Evolutionary conservation across 106 monocot genomes (phyloP), one percentile per base, ranked within the genome.

Genomic region (Allium cepa): DNA sequence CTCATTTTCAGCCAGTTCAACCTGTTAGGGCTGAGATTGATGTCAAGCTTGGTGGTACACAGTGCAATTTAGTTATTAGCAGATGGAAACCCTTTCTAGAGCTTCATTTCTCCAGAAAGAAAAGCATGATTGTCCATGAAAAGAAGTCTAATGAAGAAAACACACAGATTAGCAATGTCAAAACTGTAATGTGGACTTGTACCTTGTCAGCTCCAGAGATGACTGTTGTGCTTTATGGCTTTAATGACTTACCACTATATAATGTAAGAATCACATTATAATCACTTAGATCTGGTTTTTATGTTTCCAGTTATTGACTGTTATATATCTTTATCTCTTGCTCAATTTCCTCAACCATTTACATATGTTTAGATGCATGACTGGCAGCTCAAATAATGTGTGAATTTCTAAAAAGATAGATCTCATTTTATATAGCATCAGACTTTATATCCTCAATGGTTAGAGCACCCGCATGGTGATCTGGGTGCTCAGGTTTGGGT

Each of bases 11-110:
- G 90, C 74, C 72, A 28, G 60, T 64, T 74, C 69, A 60, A 47
- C 90, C 90, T 63, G 70, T 93, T 71, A 83, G 84, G 71, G 76
- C 85, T 67, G 99, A 99, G 79, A 76, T 90, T 59, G 90, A 93
- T 76, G 73, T 93, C 50, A 99, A 90, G 79, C 90, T 99, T 76
- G 93, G 90, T 66, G 90, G 99, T 18, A 85, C 79, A 26, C 86
- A 83, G 64, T 99, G 88, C 70, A 90, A 90, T 50, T 45, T 99
- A 53, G 74, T 99, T 70, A 11, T 83, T 59, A 83, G 67, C 72
- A 87, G 87, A 76, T 69, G 92, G 56, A 81, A 60, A 60, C 90
- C 92, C 62, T 83, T 80, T 77, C 60, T 99, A 60, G 62, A 58
- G 13, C 82, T 93, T 69, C 64, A 79, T 9, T 72, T 65, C 45